Evolutionary conservation across 768 basidiomycete genomes (phyloP), one percentile per base, ranked within the genome.

Genomic region (Trametes sanguinea): DNA sequence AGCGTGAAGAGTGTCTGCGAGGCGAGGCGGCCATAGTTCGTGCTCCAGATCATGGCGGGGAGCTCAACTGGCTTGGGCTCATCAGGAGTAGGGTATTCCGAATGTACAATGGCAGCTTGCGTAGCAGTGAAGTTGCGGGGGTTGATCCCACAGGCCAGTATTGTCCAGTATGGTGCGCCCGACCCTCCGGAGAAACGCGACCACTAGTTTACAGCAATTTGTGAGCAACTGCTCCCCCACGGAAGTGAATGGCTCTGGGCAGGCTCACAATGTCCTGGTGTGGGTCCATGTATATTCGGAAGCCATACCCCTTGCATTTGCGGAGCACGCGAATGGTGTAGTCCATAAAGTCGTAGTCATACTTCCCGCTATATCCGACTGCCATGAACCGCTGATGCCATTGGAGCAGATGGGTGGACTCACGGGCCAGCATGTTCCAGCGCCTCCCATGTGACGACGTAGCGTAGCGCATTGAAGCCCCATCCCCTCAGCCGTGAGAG

Each of bases 11-110:
- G 72, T 10, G 94, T 96, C 71, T 94, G 91, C 17, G 87, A 86
- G 53, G 89, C 84, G 32, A 98, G 86, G 16, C 90, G 92, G 44
- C 90, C 86, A 71, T 98, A 98, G 72, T 98, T 98, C 29, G 96
- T 98, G 6, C 88, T 86, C 97, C 97, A 99, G 63, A 94, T 85
- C 97, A 99, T 99, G 51, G 90, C 86, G 5, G 97, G 96, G 63
- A 94, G 81, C 0, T 83, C 72, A 2, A 84, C 80, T 0, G 96
- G 95, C 65, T 89, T 80, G 4, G 92, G 82, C 0, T 74, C 69
- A 47, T 81, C 79, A 0, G 87, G 75, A 6, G 78, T 69, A 0
- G 93, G 89, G 74, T 93, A 98, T 76, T 98, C 95, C 74, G 84
- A 88, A 72, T 98, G 95, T 7, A 99, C 68, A 54, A 95, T 85